Base-by-base conservation (phyloP, 257 asterid species). In the Lycium barbarum region DNA sequence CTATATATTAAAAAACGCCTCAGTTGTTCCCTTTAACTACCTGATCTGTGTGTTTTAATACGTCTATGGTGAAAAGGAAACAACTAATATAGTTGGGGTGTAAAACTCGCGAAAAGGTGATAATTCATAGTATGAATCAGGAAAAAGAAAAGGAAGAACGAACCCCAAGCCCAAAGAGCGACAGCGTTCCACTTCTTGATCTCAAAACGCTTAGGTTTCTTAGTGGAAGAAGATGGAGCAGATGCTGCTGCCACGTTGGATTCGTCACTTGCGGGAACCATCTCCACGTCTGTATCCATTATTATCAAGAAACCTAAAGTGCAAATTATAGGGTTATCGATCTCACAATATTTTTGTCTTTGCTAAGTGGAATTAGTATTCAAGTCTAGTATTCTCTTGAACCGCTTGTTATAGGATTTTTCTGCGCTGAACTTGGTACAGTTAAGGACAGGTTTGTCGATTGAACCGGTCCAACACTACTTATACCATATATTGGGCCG, bases 131-230 rank as follows among this genome's bases (percentile, higher is more conserved):
- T 26, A 26, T 26, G 33, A 26, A 26, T 26, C 33, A 26, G 6
- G 6, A 40, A 40, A 40, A 40, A 40, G 45, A 0, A 40, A 40
- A 40, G 45, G 4, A 6, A 40, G 33, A 58, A n/a, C 11, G 63
- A 87, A 95, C 97, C 97, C 98, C 98, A 95, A 83, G 98, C 96
- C 98, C 98, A 92, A 9, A 95, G 97, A 47, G 98, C 84, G 36
- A 95, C 97, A n/a, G 97, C 97, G 88, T 95, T 95, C 97, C 97
- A 93, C 91, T 93, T 93, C 84, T 93, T 93, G 72, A 95, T 90
- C 94, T 95, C 98, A 62, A 93, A 93, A 83, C 93, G 89, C 85
- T 95, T 93, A 4, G 90, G 84, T 84, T 92, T 95, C 88, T 92
- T 93, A 72, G 91, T 43, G 20, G 98, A 87, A 61, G 84, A 89